Base-by-base conservation (phyloP, 768 basidiomycete genomes). In the Agaricus sinodeliciosus region DNA sequence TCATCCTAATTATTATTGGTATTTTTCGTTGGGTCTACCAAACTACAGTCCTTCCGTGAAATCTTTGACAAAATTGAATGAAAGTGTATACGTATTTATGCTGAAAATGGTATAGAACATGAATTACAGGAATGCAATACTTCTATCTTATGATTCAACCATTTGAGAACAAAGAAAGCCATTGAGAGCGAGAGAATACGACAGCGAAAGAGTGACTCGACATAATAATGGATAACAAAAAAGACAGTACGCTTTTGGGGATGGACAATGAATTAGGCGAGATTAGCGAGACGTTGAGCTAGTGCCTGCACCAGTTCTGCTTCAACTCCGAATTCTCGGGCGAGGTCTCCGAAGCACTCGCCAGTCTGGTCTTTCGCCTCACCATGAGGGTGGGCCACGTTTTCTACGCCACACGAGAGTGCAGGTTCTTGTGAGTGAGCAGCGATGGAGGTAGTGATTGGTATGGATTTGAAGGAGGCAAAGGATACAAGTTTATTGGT, bases 271-370 rank as follows among this genome's bases (percentile, higher is more conserved):
- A 25, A 27, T 43, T 40, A 59, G 19, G 47, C 18, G 19, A 59
- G 42, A 22, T 58, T 62, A 39, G 67, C 65, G 36, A 87, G 70
- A 46, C 85, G 75, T 56, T 84, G 81, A 37, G 78, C 81, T 42
- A 87, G 74, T 3, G 83, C 82, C 60, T 86, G 78, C 42, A 88
- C 79, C 25, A 87, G 63, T 40, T 81, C 74, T 28, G 85, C 71
- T 49, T 86, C 82, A 18, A 88, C 74, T n/a, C 86, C 86, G 55
- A 87, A 87, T 64, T 88, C 87, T 58, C 74, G 74, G 19, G 87
- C 86, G n/a, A 89, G 74, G 19, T 77, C 75, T 25, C 36, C 56
- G 45, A 59, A 57, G 37, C 44, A 35, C n/a, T 46, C 43, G 1
- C 53, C 42, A 15, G 55, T 42, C 18, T 48, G 31, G n/a, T 43